A percentile compares a stretch with the other conserved stretches of the same genome.
Conservation (phyloP, 2,329 filamentous ascomycete species). For the Colletotrichum endophyticum region DNA sequence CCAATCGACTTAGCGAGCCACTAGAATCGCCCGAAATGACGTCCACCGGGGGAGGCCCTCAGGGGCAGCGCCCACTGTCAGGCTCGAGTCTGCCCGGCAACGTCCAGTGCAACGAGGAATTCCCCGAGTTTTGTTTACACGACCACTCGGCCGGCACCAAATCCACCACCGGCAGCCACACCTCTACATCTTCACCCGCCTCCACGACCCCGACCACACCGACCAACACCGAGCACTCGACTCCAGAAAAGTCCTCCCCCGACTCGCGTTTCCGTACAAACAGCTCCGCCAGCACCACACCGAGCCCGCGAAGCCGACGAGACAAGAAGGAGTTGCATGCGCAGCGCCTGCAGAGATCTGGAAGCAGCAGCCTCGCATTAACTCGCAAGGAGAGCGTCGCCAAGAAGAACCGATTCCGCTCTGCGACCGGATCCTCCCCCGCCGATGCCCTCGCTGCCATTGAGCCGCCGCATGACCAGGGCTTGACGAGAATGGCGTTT, state of each 20-base stretch:
- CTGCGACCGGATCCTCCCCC: slow-evolving; percentile 36
- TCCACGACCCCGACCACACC: slow-evolving; percentile 30
- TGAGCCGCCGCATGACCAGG: slow-evolving; percentile 55
- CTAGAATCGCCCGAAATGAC: slow-evolving; percentile 21
- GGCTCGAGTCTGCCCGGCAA: slow-evolving; percentile 38
- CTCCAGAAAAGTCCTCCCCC: slow-evolving; percentile 24
- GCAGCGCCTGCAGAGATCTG: slow-evolving; percentile 50
- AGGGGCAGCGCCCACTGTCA: slow-evolving; percentile 20
- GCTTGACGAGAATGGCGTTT: slow-evolving; percentile 65
- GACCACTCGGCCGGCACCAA: slow-evolving; percentile 21
- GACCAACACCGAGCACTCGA: slow-evolving; percentile 25
- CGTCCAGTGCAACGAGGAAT: slow-evolving; percentile 36
- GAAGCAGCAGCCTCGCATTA: slow-evolving; percentile 38
- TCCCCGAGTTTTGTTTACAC: slow-evolving; percentile 51
- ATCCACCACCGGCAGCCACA: slow-evolving; percentile 19
- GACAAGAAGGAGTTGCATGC: slow-evolving; percentile 57
- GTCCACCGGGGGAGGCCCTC: slow-evolving; percentile 8
- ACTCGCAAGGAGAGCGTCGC: slow-evolving; percentile 28
- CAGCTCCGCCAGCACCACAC: slow-evolving; percentile 23
- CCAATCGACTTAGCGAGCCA: slow-evolving; percentile 18
- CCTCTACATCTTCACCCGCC: slow-evolving; percentile 26
- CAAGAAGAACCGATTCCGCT: slow-evolving; percentile 38
- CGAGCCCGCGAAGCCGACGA: slow-evolving; percentile 43
- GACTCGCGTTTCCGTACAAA: slow-evolving; percentile 23
- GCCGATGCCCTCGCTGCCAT: slow-evolving; percentile 49